Percentiles rank a stretch among this genome's conserved stretches.
These are phyloP conservation scores for Tricholoma sp. DNA, from an alignment of 768 basidiomycete genomes.

Conservation along the genomic window DNA sequence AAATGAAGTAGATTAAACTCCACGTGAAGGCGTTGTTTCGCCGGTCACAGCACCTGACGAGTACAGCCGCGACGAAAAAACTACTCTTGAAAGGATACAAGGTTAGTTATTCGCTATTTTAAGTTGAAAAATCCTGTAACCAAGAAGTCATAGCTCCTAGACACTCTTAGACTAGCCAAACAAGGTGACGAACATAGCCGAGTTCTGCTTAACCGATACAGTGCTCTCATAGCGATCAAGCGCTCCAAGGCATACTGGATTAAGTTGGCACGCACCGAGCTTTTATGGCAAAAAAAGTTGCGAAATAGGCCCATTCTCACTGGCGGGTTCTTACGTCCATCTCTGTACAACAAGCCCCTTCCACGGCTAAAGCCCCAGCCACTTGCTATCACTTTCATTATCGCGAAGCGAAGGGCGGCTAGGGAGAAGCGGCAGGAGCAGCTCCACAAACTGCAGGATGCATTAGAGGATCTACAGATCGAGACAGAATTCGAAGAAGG, in stretches of 20 bases:
- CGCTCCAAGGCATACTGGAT: slow-evolving; percentile 45
- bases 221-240: slow-evolving; percentile 47
- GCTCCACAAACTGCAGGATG: slow-evolving; percentile 25
- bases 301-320: slow-evolving; percentile 65
- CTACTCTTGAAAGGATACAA: slow-evolving; percentile 51
- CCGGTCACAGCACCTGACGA: slow-evolving; percentile 46
- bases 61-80: slow-evolving; percentile 40
- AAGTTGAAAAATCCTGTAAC: neutral
- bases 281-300: slow-evolving; percentile 56
- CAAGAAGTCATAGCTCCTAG: slow-evolving; percentile 47
- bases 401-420: slow-evolving; percentile 37
- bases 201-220: slow-evolving; percentile 52
- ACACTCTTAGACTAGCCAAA: slow-evolving; percentile 48
- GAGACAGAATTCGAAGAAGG: slow-evolving; percentile 36
- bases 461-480: slow-evolving; percentile 22
- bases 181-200: slow-evolving; percentile 45
- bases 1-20: slow-evolving; percentile 45
- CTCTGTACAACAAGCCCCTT: slow-evolving; percentile 61
- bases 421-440: slow-evolving; percentile 38
- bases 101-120: slow-evolving; percentile 30
- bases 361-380: slow-evolving; percentile 84
- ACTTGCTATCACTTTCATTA: slow-evolving; percentile 62
- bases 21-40: slow-evolving; percentile 53
- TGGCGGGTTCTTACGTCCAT: slow-evolving; percentile 63
- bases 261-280: slow-evolving; percentile 33